Evolutionary conservation across 345 rosid species (phyloP).

Genomic region (Reutealis trisperma): DNA sequence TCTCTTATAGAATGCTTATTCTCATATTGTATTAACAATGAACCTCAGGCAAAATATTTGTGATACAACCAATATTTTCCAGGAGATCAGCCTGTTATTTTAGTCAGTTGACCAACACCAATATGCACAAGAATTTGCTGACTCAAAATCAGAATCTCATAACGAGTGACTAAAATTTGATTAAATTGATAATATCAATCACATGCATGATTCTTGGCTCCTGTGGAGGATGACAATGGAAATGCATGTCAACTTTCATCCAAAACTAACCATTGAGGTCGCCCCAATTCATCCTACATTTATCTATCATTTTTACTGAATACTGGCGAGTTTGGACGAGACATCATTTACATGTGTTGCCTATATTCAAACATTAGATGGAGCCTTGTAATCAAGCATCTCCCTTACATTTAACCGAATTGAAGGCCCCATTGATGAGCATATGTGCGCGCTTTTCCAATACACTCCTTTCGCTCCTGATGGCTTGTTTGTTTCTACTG

Average conservation of each 20-base stretch:
- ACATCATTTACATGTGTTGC: slow-evolving; percentile 40
- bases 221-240: slow-evolving; percentile 15
- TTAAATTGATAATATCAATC: slow-evolving; percentile 6
- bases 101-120: background rate
- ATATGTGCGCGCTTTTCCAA: slow-evolving; percentile 89
- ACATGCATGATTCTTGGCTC: slow-evolving; percentile 5
- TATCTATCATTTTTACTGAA: slow-evolving; percentile 6
- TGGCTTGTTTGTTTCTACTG: slow-evolving; percentile 93
- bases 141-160: background rate
- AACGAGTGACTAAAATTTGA: background rate
- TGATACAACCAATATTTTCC: no score
- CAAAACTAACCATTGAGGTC: slow-evolving; percentile 1
- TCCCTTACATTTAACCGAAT: slow-evolving; percentile 78
- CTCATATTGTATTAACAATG: no score
- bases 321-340: slow-evolving; percentile 19
- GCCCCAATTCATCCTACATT: slow-evolving; percentile 8
- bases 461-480: slow-evolving; percentile 96
- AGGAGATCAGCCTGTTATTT: no score
- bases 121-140: no score
- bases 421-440: slow-evolving; percentile 99
- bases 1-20: no score
- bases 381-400: slow-evolving; percentile 81
- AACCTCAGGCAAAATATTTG: no score
- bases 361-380: slow-evolving; percentile 32
- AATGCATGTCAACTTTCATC: slow-evolving; percentile 7